Base-by-base conservation (phyloP, 2,329 filamentous ascomycete genomes). In the Fusarium pilosicola region DNA sequence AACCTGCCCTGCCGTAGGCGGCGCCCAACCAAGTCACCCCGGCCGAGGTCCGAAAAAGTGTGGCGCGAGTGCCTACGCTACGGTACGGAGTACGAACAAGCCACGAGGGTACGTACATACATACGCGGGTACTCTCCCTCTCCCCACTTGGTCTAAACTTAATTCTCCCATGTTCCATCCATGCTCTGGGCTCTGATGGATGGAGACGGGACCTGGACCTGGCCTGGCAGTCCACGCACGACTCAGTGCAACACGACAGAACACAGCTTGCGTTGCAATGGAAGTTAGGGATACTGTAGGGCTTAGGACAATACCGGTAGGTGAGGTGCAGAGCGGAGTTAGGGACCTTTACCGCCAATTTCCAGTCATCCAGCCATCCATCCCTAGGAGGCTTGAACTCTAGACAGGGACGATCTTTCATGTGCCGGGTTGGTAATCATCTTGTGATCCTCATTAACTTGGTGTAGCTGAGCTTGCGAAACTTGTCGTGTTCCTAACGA, bases 351-450 rank as follows among this genome's bases (percentile, higher is more conserved):
- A 44, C 70, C 65, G 45, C 34, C 17, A 45, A 51, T 62, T 38
- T 62, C 42, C 56, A 56, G 49, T 46, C 57, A 62, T 38, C 39
- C 26, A 36, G 20, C 11, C 24, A 56, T 30, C 9, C 9, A 51
- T 41, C 22, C 24, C 28, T 63, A 24, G n/a, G 6, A 28, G 34
- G 17, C 34, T 28, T 39, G 18, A 41, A 18, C 51, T 55, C 26
- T 55, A 22, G 26, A 52, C 30, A 41, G 51, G 20, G 51, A 41
- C 34, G 20, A 56, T 67, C 44, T 55, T 64, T 32, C 20, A 63
- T 63, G 38, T 68, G 58, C 54, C 42, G 61, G 60, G 70, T 74
- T 70, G 70, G 70, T 73, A 56, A 73, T 71, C 65, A 67, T 67
- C 30, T 28, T 66, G 57, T 73, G 66, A 73, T 66, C 45, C 22